phyloP scores from a whole-genome alignment of 257 asterid genomes.

The Penstemon eatonii region DNA sequence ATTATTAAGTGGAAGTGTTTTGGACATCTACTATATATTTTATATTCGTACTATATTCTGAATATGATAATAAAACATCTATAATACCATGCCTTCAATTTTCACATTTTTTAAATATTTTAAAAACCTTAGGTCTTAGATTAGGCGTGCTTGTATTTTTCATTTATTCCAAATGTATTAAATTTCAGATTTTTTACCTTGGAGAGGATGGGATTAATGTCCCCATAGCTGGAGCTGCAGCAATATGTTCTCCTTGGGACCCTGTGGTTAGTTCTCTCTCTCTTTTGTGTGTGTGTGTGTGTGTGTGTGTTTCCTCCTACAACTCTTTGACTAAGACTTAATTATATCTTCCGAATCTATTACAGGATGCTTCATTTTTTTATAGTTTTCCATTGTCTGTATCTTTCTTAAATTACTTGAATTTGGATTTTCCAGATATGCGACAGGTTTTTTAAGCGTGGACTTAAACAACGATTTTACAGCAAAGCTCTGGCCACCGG shows the following conservation, averaged over 20 bases:
- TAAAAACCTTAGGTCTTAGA: background rate
- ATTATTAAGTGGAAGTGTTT: background rate
- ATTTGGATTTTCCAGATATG: constrained; percentile 57
- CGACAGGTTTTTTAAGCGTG: constrained; percentile 84
- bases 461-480: constrained; percentile 64
- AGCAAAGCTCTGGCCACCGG: constrained; percentile 73
- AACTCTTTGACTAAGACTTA: too few relatives aligned
- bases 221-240: constrained; percentile 84
- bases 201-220: constrained; percentile 74
- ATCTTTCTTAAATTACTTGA: constrained; percentile 2
- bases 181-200: constrained; percentile 56
- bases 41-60: background rate
- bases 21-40: background rate
- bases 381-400: too few relatives aligned
- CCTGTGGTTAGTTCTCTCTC: constrained; percentile 67
- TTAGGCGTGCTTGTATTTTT: constrained; percentile 10
- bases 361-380: too few relatives aligned
- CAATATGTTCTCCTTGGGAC: constrained; percentile 96
- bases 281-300: background rate
- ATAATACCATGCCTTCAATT: background rate
- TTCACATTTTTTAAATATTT: too few relatives aligned
- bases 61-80: constrained; percentile 2
- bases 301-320: too few relatives aligned
- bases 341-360: background rate
- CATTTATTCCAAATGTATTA: constrained; percentile 2